Percentiles rank a stretch among this genome's conserved stretches.
phyloP scores from a whole-genome alignment of 1,284 basidiomycete species.

The Tilletiopsis washingtonensis region DNA sequence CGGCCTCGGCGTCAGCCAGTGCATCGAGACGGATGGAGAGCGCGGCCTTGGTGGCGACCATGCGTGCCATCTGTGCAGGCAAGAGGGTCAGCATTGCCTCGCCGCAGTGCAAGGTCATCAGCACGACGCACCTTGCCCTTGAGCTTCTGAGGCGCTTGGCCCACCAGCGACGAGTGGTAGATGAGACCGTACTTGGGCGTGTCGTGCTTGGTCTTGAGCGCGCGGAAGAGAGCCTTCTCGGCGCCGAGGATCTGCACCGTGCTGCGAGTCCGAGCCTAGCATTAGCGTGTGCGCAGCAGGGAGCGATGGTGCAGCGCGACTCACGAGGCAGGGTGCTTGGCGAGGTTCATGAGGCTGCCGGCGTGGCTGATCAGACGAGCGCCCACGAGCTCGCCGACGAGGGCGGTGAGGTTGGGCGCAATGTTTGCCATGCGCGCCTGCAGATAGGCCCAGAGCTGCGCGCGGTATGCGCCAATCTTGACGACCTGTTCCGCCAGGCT shows the following conservation, averaged over 20 bases:
- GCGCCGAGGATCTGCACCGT: constrained; percentile 97
- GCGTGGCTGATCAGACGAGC: constrained; percentile 94
- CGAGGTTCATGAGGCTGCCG: constrained; percentile 82
- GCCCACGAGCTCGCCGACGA: constrained; percentile 94
- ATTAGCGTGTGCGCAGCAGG: too few species aligned
- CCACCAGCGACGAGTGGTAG: constrained; percentile 81
- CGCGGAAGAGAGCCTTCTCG: constrained; percentile 95
- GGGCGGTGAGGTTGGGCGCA: constrained; percentile 88
- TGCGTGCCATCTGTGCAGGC: constrained; percentile 76
- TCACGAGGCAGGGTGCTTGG: constrained; percentile 85
- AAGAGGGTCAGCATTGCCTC: neutral
- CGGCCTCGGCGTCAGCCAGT: constrained; percentile 81
- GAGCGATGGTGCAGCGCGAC: neutral
- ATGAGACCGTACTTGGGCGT: constrained; percentile 97
- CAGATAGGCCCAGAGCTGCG: constrained; percentile 87
- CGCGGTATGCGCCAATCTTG: constrained; percentile 83
- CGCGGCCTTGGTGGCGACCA: constrained; percentile 88
- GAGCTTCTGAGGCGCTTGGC: constrained; percentile 92
- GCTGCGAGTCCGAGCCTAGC: too few species aligned
- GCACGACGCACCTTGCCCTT: constrained; percentile 73
- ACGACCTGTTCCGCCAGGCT: constrained; percentile 95
- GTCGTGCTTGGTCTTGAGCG: constrained; percentile 97
- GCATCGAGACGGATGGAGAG: constrained; percentile 95
- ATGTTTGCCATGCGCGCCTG: constrained; percentile 95
- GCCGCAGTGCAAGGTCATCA: neutral